Evolutionary conservation across 371 early-diverging fungal species (phyloP).

Genomic region (Lichtheimia ornata): DNA sequence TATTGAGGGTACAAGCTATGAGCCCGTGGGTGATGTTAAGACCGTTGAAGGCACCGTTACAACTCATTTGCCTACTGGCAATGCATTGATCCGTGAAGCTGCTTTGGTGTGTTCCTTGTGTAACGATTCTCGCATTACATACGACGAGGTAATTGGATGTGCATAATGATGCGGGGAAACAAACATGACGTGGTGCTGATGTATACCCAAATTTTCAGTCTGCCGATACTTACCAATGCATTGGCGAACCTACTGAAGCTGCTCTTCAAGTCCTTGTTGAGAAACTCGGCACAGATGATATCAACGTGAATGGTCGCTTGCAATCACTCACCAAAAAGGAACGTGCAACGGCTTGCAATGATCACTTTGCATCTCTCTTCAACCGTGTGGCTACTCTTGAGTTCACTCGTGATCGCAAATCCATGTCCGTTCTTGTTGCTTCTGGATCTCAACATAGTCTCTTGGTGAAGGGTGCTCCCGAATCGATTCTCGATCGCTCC

Average conservation of each 20-base stretch:
- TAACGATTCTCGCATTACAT: slow-evolving; percentile 87
- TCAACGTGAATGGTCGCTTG: slow-evolving; percentile 62
- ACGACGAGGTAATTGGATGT: slow-evolving; percentile 55
- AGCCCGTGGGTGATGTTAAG: slow-evolving; percentile 75
- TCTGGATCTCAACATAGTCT: slow-evolving; percentile 41
- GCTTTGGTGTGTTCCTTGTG: slow-evolving; percentile 86
- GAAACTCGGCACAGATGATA: slow-evolving; percentile 82
- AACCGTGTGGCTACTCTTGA: slow-evolving; percentile 79
- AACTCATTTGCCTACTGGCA: slow-evolving; percentile 50
- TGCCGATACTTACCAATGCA: slow-evolving; percentile 58
- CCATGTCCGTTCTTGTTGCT: slow-evolving; percentile 87
- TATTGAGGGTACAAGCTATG: slow-evolving; percentile 85
- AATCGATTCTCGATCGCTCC: slow-evolving; percentile 90
- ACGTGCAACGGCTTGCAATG: slow-evolving; percentile 65
- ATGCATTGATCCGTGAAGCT: slow-evolving; percentile 68
- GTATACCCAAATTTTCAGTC: slow-evolving; percentile 21
- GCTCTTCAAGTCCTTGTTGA: slow-evolving; percentile 93
- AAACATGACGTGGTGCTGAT: background rate
- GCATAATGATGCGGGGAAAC: background rate
- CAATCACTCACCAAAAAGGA: slow-evolving; percentile 46
- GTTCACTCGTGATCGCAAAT: slow-evolving; percentile 95
- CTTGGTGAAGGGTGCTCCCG: slow-evolving; percentile 92
- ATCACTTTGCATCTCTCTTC: slow-evolving; percentile 55
- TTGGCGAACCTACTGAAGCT: slow-evolving; percentile 99
- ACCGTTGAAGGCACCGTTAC: slow-evolving; percentile 47